Conservation (phyloP, 352 stramenopile genomes). For the Phytophthora rubi region DNA sequence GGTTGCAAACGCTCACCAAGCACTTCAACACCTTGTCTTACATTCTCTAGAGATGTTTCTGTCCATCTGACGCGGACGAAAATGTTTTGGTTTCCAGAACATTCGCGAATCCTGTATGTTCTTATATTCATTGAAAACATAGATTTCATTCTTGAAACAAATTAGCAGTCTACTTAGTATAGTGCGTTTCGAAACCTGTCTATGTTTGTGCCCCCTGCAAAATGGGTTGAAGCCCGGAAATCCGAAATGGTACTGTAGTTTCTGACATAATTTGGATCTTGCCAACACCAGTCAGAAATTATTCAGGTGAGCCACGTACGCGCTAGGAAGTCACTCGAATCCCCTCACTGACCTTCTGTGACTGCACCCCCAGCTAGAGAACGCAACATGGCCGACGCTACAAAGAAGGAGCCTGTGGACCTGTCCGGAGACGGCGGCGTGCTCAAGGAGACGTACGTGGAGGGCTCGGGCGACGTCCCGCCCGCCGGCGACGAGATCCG, state of each 20-base stretch:
- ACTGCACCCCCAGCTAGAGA: slow-evolving; percentile 9
- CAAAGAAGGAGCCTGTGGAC: slow-evolving; percentile 59
- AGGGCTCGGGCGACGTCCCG: slow-evolving; percentile 86
- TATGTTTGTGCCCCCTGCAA: too few species aligned
- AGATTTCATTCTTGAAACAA: too few species aligned
- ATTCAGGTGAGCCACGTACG: slow-evolving; percentile 10
- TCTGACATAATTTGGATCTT: background rate
- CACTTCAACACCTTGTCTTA: too few species aligned
- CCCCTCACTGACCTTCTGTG: background rate
- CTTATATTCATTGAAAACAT: background rate
- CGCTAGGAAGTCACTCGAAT: background rate
- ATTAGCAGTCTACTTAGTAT: too few species aligned
- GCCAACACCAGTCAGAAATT: background rate
- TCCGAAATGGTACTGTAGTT: too few species aligned
- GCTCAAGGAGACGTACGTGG: slow-evolving; percentile 92
- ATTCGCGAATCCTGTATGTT: background rate
- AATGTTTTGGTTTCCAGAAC: background rate
- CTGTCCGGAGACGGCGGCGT: slow-evolving; percentile 91
- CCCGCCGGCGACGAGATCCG: slow-evolving; percentile 84
- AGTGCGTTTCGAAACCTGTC: too few species aligned
- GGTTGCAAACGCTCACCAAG: too few species aligned
- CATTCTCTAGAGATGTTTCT: background rate
- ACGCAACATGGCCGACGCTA: slow-evolving; percentile 44
- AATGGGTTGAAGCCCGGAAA: too few species aligned
- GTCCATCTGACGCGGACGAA: background rate